Evolutionary conservation across 805 yeast genomes (phyloP).

Genomic region (Lachancea quebecensis): DNA sequence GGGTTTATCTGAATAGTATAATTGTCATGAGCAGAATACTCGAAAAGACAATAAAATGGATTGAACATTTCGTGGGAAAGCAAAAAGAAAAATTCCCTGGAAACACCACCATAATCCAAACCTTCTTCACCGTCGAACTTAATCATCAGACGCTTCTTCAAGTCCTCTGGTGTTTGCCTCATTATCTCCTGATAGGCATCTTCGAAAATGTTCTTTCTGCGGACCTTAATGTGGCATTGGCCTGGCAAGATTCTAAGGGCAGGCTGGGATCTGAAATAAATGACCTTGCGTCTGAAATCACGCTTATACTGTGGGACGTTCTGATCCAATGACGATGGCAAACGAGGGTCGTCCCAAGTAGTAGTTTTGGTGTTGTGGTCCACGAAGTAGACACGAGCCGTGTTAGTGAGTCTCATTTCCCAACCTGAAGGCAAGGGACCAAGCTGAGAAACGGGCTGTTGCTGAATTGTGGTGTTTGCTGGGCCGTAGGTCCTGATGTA

Average conservation of each 20-base stretch:
- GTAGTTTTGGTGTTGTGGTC: conserved; percentile 99
- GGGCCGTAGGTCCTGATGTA: conserved; percentile 92
- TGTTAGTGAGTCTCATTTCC: conserved; percentile 99
- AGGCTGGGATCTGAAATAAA: conserved; percentile 97
- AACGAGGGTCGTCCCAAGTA: conserved; percentile 99
- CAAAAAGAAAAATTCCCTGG: conserved; percentile 94
- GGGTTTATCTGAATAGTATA: conserved; percentile 97
- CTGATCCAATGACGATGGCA: conserved; percentile 95
- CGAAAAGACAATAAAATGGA: conserved; percentile 95
- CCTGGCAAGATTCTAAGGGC: conserved; percentile 96
- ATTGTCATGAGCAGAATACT: conserved; percentile 96
- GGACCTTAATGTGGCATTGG: conserved; percentile 95
- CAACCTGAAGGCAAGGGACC: conserved; percentile 98
- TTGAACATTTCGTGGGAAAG: conserved; percentile 98
- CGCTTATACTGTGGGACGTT: conserved; percentile 99
- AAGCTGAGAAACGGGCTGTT: conserved; percentile 94
- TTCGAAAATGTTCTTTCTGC: conserved; percentile 93
- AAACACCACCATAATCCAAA: conserved; percentile 98
- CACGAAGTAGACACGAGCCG: conserved; percentile 96
- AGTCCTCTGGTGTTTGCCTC: conserved; percentile 98
- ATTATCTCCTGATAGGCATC: conserved; percentile 97
- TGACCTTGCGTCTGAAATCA: conserved; percentile 95
- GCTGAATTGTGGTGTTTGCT: conserved; percentile 81
- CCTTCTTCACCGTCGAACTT: conserved; percentile 99
- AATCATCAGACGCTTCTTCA: conserved; percentile 96